Evolutionary conservation across 768 basidiomycete species (phyloP).

Genomic region (Lactarius trivialis): DNA sequence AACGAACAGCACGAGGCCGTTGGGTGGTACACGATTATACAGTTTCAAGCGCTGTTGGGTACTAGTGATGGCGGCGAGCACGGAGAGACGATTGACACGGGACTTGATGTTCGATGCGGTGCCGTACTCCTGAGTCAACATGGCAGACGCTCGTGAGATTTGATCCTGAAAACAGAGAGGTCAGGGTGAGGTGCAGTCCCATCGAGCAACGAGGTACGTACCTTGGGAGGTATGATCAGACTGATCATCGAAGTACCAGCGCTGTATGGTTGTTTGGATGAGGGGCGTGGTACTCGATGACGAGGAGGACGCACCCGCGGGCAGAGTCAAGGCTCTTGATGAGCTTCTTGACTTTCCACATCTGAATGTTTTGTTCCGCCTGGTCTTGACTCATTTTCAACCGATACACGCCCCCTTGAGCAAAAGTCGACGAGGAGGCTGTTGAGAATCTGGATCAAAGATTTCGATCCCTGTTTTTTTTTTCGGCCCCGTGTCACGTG

Average conservation of each 20-base stretch:
- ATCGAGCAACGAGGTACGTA: conserved; percentile 26
- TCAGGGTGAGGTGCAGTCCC: conserved; percentile 1
- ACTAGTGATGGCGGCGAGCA: conserved; percentile 95
- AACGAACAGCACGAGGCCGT: conserved; percentile 95
- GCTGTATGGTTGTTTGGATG: conserved; percentile 37
- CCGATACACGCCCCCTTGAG: conserved; percentile 9
- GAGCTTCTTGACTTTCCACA: conserved; percentile 99
- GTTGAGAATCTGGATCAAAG: not conserved
- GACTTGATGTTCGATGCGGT: conserved; percentile 99
- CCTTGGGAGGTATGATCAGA: conserved; percentile 93
- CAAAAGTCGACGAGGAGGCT: conserved; percentile 2
- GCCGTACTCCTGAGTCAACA: conserved; percentile 98
- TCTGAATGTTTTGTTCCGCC: conserved; percentile 94
- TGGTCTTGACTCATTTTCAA: conserved; percentile 70
- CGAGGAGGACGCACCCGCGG: conserved; percentile 53
- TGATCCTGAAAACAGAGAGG: conserved; percentile 54
- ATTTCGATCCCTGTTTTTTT: not conserved
- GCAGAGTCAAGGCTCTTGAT: conserved; percentile 96
- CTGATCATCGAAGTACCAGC: conserved; percentile 99
- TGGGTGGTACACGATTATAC: conserved; percentile 93
- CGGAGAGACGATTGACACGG: conserved; percentile 94
- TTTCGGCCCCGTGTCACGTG: not conserved
- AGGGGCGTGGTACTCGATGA: not conserved
- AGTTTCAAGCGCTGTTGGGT: conserved; percentile 97
- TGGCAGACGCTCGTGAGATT: conserved; percentile 87